A percentile compares a stretch with the other conserved stretches of the same genome.
Conservation (phyloP, 192 early-diverging fungal genomes). For the Obelidium mucronatum region DNA sequence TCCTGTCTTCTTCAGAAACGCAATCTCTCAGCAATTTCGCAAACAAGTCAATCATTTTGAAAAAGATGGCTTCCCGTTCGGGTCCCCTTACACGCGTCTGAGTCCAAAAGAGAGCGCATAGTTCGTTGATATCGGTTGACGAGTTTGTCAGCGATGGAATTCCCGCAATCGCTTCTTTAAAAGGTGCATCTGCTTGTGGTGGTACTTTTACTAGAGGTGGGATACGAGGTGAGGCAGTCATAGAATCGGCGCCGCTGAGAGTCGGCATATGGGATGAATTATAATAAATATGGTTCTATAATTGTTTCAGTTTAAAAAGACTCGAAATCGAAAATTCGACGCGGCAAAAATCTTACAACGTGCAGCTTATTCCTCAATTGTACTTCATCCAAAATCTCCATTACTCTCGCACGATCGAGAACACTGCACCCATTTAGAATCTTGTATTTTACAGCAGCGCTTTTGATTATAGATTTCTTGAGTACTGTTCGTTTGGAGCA, state of each 20-base stretch:
- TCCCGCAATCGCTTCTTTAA: constrained; percentile 4
- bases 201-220: background rate
- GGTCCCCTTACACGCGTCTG: background rate
- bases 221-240: background rate
- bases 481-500: background rate
- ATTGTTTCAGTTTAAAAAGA: background rate
- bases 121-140: background rate
- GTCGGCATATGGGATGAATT: background rate
- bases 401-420: background rate
- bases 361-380: background rate
- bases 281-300: background rate
- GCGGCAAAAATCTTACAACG: no score
- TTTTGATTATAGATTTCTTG: background rate
- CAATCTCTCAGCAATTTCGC: background rate
- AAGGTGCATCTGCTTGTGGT: background rate
- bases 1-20: constrained; percentile 3
- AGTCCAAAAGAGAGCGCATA: background rate
- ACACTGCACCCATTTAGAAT: constrained; percentile 5
- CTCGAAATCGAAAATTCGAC: no score
- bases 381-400: constrained; percentile 12
- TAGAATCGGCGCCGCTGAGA: background rate
- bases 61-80: constrained; percentile 6
- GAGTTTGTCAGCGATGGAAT: background rate
- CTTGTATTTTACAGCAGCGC: constrained; percentile 6
- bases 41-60: constrained; percentile 2